Evolutionary conservation across 2,329 filamentous ascomycete genomes (phyloP).

Genomic region (Coleophoma eucalyptorum): DNA sequence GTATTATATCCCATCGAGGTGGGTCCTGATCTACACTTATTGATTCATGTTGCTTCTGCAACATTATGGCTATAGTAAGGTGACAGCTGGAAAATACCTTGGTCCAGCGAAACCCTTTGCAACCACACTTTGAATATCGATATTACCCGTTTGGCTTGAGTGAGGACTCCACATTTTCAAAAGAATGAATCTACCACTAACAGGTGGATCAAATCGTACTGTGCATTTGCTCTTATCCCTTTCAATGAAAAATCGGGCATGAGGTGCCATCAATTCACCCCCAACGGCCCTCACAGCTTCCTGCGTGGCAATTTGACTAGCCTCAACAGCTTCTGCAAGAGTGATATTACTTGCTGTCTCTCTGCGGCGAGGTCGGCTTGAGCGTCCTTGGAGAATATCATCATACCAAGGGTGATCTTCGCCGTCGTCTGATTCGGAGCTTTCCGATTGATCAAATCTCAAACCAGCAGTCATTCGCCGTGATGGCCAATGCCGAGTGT

Average conservation of each 20-base stretch:
- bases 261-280: constrained; percentile 62
- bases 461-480: constrained; percentile 42
- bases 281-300: constrained; percentile 53
- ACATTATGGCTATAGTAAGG: constrained; percentile 6
- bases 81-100: constrained; percentile 71
- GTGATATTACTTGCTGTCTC: constrained; percentile 27
- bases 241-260: constrained; percentile 81
- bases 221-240: constrained; percentile 80
- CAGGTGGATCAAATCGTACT: constrained; percentile 78
- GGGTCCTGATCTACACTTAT: neutral
- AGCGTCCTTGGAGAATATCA: constrained; percentile 1
- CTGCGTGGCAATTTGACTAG: constrained; percentile 45
- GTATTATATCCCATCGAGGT: neutral
- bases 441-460: constrained; percentile 43
- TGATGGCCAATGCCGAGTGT: constrained; percentile 33
- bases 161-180: constrained; percentile 87
- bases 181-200: constrained; percentile 78
- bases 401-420: constrained; percentile 20
- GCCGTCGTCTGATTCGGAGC: constrained; percentile 24
- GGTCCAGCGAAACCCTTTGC: constrained; percentile 83
- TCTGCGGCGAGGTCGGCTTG: constrained; percentile 12
- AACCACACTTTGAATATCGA: constrained; percentile 85
- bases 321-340: constrained; percentile 23
- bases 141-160: constrained; percentile 62
- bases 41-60: neutral